Percentiles rank a stretch among this genome's conserved stretches.
phyloP scores from a whole-genome alignment of 129 eudicot genomes.

The Tanacetum coccineum region DNA sequence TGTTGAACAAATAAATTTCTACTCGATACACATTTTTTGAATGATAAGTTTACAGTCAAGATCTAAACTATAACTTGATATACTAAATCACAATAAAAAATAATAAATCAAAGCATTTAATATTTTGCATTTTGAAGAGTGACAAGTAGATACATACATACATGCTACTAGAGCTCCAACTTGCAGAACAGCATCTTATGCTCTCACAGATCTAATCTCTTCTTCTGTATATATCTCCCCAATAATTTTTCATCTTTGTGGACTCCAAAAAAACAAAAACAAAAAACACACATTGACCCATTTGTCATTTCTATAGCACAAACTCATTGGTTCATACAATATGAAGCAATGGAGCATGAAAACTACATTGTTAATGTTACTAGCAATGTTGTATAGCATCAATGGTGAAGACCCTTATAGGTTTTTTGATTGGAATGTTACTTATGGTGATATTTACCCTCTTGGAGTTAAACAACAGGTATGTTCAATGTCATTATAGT shows the following conservation, averaged over 20 bases:
- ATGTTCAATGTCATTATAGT: too few species aligned
- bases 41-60: too few species aligned
- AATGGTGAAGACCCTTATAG: conserved; percentile 56
- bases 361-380: conserved; percentile 16
- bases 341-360: conserved; percentile 26
- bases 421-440: conserved; percentile 60
- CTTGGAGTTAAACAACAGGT: conserved; percentile 71
- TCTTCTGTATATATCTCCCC: conserved; percentile 16
- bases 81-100: too few species aligned
- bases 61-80: too few species aligned
- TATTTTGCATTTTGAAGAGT: not conserved
- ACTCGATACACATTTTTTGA: too few species aligned
- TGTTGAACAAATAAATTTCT: too few species aligned
- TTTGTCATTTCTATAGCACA: too few species aligned
- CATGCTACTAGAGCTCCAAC: not conserved
- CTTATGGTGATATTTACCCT: conserved; percentile 70
- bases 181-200: conserved; percentile 26
- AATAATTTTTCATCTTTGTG: not conserved
- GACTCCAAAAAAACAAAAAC: conserved; percentile 8
- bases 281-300: not conserved
- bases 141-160: not conserved
- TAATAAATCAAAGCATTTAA: too few species aligned
- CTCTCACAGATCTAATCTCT: conserved; percentile 27
- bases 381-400: conserved; percentile 5
- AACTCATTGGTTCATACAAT: conserved; percentile 12